Percentiles rank a stretch among this genome's conserved stretches.
These are phyloP conservation scores for Trypanosomatidae sp. DNA, from an alignment of 208 protist species.

Conservation along the genomic window DNA sequence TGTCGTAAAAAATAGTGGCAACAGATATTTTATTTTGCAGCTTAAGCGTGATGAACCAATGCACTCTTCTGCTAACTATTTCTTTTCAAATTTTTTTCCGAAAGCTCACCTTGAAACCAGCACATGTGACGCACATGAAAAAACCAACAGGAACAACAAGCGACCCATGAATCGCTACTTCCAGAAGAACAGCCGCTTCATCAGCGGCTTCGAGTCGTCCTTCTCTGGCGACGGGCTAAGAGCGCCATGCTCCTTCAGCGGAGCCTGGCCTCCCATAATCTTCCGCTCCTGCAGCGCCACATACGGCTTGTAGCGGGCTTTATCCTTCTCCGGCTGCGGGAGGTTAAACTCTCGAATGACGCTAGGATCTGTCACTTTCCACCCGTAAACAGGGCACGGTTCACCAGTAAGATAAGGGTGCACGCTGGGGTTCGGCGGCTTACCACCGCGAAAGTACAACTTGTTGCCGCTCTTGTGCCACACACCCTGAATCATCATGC, in stretches of 20 bases:
- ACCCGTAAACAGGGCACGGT: constrained; percentile 90
- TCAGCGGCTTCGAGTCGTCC: constrained; percentile 62
- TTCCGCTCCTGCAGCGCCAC: constrained; percentile 87
- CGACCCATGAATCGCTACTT: too few species aligned
- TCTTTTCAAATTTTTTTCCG: too few species aligned
- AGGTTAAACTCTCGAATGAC: constrained; percentile 87
- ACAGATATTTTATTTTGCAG: too few species aligned
- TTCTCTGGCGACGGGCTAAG: constrained; percentile 10
- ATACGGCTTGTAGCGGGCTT: constrained; percentile 84
- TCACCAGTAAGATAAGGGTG: constrained; percentile 91
- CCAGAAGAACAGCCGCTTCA: constrained; percentile 91
- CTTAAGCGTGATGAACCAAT: too few species aligned
- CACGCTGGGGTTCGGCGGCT: constrained; percentile 86
- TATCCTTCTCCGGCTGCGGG: constrained; percentile 65
- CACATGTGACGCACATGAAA: too few species aligned
- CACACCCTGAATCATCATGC: constrained; percentile 91
- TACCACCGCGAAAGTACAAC: constrained; percentile 88
- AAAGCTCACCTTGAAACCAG: too few species aligned
- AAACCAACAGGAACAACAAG: too few species aligned
- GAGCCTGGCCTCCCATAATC: constrained; percentile 52
- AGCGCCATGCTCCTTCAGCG: constrained; percentile 13
- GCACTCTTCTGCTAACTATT: too few species aligned
- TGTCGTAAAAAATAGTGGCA: too few species aligned
- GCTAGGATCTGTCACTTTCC: constrained; percentile 77
- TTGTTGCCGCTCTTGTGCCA: constrained; percentile 91